phyloP scores from a whole-genome alignment of 1,139 yeast genomes.

The Hyphopichia khmerensis region DNA sequence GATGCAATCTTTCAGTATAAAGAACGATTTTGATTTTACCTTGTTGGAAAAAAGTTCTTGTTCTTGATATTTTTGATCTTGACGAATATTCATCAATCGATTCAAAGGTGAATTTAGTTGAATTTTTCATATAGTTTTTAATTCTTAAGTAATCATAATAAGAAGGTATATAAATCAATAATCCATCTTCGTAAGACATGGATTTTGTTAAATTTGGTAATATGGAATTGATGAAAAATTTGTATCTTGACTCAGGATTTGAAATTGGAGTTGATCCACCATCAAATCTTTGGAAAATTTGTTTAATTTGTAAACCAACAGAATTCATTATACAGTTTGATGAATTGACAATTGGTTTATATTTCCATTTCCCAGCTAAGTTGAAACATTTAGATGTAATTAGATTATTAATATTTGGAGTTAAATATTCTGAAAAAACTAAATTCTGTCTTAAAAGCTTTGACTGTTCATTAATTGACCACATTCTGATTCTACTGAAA shows the following conservation, averaged over 20 bases:
- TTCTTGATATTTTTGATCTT: slow-evolving; percentile 66
- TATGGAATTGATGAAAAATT: slow-evolving; percentile 69
- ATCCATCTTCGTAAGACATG: slow-evolving; percentile 65
- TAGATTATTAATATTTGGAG: slow-evolving; percentile 79
- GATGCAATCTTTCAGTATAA: slow-evolving; percentile 92
- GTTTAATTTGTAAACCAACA: slow-evolving; percentile 60
- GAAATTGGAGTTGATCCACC: slow-evolving; percentile 48
- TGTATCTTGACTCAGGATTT: slow-evolving; percentile 81
- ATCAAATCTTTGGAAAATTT: slow-evolving; percentile 71
- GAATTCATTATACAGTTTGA: slow-evolving; percentile 49
- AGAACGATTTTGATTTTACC: slow-evolving; percentile 72
- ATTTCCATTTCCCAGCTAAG: slow-evolving; percentile 64
- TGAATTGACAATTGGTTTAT: slow-evolving; percentile 38
- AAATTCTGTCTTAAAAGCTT: slow-evolving; percentile 73
- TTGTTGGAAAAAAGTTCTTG: slow-evolving; percentile 63
- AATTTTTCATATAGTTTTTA: slow-evolving; percentile 65
- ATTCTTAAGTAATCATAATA: slow-evolving; percentile 84
- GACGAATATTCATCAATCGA: slow-evolving; percentile 81
- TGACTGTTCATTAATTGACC: slow-evolving; percentile 89
- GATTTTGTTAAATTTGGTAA: slow-evolving; percentile 67
- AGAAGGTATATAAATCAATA: slow-evolving; percentile 77
- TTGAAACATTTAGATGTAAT: slow-evolving; percentile 59
- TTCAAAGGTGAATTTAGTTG: slow-evolving; percentile 61
- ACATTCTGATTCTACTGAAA: slow-evolving; percentile 87
- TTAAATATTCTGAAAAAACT: slow-evolving; percentile 66